Conservation (phyloP, 108 stramenopile species). For the Fistulifera solaris region DNA sequence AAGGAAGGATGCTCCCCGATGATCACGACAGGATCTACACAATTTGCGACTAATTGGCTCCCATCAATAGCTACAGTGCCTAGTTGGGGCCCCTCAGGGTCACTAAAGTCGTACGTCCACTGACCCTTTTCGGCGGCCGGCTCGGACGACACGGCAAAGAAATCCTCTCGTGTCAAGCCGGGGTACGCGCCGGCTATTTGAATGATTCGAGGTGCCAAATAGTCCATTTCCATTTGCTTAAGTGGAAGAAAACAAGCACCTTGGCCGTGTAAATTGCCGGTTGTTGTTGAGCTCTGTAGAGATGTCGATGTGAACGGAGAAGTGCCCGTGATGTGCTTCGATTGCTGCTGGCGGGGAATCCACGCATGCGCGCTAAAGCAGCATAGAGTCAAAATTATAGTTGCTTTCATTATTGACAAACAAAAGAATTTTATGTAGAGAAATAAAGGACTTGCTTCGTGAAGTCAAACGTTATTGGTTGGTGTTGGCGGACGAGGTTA, state of each 20-base stretch:
- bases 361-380: too few species aligned
- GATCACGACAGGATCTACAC: conserved; percentile 71
- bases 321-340: too few species aligned
- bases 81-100: conserved; percentile 84
- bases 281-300: background rate
- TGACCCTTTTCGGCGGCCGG: conserved; percentile 59
- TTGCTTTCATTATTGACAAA: too few species aligned
- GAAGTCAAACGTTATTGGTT: too few species aligned
- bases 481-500: too few species aligned
- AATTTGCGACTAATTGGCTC: conserved; percentile 37
- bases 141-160: conserved; percentile 54
- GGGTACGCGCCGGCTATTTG: conserved; percentile 85
- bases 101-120: conserved; percentile 83
- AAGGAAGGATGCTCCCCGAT: conserved; percentile 70
- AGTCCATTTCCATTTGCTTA: conserved; percentile 73
- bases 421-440: too few species aligned
- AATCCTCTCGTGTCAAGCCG: conserved; percentile 55
- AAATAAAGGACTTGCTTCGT: too few species aligned
- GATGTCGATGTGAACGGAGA: too few species aligned
- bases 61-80: conserved; percentile 81
- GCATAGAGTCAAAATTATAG: too few species aligned
- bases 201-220: conserved; percentile 75
- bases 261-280: conserved; percentile 45
- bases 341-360: too few species aligned
- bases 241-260: conserved; percentile 73